These are phyloP conservation scores for Candida verbasci DNA, from an alignment of 805 yeast species.

Conservation along the genomic window DNA sequence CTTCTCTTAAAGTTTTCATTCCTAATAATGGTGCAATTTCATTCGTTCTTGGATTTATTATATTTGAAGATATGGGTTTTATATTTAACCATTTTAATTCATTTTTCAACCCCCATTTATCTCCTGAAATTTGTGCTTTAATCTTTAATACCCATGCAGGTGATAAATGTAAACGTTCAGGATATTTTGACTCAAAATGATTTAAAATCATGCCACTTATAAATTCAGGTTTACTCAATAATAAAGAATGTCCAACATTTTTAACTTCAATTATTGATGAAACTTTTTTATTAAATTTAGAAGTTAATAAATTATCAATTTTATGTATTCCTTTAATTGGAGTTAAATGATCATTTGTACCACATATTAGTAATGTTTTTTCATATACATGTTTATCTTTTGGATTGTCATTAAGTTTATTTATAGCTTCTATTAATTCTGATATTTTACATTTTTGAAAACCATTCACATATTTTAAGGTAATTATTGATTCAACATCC, in stretches of 20 bases:
- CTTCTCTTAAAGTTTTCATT: slow-evolving; percentile 71
- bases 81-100: slow-evolving; percentile 66
- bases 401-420: slow-evolving; percentile 31
- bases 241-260: slow-evolving; percentile 61
- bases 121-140: slow-evolving; percentile 59
- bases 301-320: slow-evolving; percentile 22
- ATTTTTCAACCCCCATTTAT: slow-evolving; percentile 77
- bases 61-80: slow-evolving; percentile 44
- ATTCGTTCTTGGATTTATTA: slow-evolving; percentile 25
- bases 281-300: slow-evolving; percentile 20
- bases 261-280: slow-evolving; percentile 34
- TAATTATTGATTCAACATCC: slow-evolving; percentile 51
- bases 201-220: slow-evolving; percentile 57
- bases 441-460: slow-evolving; percentile 38
- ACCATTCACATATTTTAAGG: slow-evolving; percentile 52
- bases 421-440: slow-evolving; percentile 42
- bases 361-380: slow-evolving; percentile 56
- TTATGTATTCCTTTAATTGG: slow-evolving; percentile 37
- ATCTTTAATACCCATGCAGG: slow-evolving; percentile 69
- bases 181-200: slow-evolving; percentile 47
- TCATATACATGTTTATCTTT: slow-evolving; percentile 25
- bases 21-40: slow-evolving; percentile 52
- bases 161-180: slow-evolving; percentile 49
- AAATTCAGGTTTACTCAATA: slow-evolving; percentile 60
- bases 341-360: slow-evolving; percentile 53